phyloP scores from a whole-genome alignment of 331 rosid species.

The Spiraea crenata region DNA sequence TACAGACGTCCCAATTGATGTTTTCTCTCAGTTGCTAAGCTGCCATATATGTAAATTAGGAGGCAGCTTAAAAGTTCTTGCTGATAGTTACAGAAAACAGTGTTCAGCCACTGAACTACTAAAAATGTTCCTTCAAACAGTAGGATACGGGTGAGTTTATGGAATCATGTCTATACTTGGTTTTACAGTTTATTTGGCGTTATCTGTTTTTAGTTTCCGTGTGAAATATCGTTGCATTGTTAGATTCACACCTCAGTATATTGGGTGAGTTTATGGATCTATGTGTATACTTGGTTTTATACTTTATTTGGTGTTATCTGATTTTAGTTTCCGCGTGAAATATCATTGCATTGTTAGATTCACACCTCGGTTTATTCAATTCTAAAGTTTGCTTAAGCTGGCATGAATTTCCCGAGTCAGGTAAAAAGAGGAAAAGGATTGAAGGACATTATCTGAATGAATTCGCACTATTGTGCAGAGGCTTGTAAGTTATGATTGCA shows the following conservation, averaged over 20 bases:
- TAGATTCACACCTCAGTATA: not conserved
- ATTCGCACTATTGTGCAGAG: not conserved
- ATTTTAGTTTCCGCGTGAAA: too few relatives aligned
- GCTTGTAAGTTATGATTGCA: not conserved
- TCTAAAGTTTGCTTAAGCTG: not conserved
- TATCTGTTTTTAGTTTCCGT: not conserved
- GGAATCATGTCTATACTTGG: not conserved
- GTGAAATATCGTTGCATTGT: not conserved
- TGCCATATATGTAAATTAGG: conserved; percentile 69
- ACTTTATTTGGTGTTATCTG: not conserved
- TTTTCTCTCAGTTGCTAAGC: conserved; percentile 71
- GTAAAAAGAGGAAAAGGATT: not conserved
- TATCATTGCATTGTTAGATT: too few relatives aligned
- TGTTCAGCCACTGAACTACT: conserved; percentile 77
- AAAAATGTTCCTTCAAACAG: conserved; percentile 82
- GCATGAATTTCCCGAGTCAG: not conserved
- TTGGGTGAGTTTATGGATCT: not conserved
- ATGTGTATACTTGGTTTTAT: not conserved
- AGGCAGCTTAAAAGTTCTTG: conserved; percentile 60
- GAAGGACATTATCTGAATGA: not conserved
- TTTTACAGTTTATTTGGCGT: not conserved
- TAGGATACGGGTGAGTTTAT: conserved; percentile 66
- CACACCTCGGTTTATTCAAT: not conserved
- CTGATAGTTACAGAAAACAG: conserved; percentile 84
- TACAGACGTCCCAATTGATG: conserved; percentile 72